Base-by-base conservation (phyloP, 2,329 filamentous ascomycete species). In the Trichoderma atroviride region DNA sequence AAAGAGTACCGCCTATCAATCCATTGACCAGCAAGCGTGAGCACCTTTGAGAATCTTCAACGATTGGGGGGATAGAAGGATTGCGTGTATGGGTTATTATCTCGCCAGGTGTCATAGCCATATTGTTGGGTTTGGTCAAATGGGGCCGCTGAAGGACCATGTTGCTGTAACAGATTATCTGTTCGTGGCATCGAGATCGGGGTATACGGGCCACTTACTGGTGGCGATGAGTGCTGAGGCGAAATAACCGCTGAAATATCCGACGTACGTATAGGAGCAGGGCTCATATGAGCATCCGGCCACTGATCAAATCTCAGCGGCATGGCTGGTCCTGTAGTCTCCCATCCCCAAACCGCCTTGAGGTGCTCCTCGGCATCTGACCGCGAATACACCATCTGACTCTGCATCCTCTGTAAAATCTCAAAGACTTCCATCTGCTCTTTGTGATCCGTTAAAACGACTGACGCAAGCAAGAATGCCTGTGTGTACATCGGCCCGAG, bases 381-480 rank as follows among this genome's bases (percentile, higher is more conserved):
- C 5, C 95, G 87, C 47, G 88, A 87, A 92, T 93, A 96, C 16
- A 93, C 92, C 0, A 92, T 94, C 73, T 93, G 89, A 69, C 87
- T 86, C 63, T 89, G 87, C 72, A 97, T 93, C 73, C 87, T 88
- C 57, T 47, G 88, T 52, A 98, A 87, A 31, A 97, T 93, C 4
- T 97, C 94, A 75, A 98, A 87, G 27, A 96, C 93, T 5, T 97
- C 94, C 75, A 92, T 88, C 80, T 96, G 94, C 73, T 97, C 92
- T 33, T 85, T 83, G 4, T 85, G 84, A 64, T 89, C 85, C 0
- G 86, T 88, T 4, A 98, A 83, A 62, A 90, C 90, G 74, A 92
- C 88, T 7, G 91, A 91, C 2, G 92, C 92, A 68, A 96, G 91
- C 50, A 90, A 89, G 7, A 97, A 84, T 40, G 91, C 93, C 11